Base-by-base conservation (phyloP, 192 early-diverging fungal species). In the Radiomyces spectabilis region DNA sequence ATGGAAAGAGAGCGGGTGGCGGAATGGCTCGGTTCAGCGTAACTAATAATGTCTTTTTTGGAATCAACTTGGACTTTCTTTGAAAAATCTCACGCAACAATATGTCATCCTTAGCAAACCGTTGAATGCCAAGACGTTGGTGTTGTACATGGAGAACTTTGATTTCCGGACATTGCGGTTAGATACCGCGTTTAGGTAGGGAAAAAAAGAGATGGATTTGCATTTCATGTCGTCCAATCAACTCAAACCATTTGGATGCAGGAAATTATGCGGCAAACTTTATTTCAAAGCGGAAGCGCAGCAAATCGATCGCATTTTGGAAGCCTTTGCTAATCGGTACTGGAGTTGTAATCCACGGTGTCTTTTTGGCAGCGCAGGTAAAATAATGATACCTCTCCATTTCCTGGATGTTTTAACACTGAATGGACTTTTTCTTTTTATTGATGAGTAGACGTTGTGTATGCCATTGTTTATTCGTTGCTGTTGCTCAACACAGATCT, bases 401-500 rank as follows among this genome's bases (percentile, higher is more conserved):
- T 32, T 44, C 19, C 19, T 6, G 35, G 16, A 26, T 30, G 16
- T 47, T 18, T 31, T 61, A 4, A 7, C n/a, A 39, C 35, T 34
- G 22, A 38, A 31, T 43, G 31, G 13, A 18, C 12, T 51, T 45
- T 27, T 27, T 27, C 4, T 59, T 32, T 40, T 24, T 39, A 4
- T 33, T 44, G 55, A 29, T 50, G 65, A 26, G 68, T 63, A 61
- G 94, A 94, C 60, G 78, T 91, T 22, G 91, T 93, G 0, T 86
- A 97, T 57, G 89, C 87, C 16, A 80, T 94, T 40, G 75, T 86
- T 0, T 94, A 91, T 61, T 93, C 91, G 9, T 59, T 93, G 5
- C 65, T 97, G 55, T 63, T 97, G 40, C 76, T 97, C 4, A 95
- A 95, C 69, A 97, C 95, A 3, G 95, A 97, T 65, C 66, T 95